These are phyloP conservation scores for Bruguiera gymnorhiza DNA, from an alignment of 345 rosid genomes.

Conservation along the genomic window DNA sequence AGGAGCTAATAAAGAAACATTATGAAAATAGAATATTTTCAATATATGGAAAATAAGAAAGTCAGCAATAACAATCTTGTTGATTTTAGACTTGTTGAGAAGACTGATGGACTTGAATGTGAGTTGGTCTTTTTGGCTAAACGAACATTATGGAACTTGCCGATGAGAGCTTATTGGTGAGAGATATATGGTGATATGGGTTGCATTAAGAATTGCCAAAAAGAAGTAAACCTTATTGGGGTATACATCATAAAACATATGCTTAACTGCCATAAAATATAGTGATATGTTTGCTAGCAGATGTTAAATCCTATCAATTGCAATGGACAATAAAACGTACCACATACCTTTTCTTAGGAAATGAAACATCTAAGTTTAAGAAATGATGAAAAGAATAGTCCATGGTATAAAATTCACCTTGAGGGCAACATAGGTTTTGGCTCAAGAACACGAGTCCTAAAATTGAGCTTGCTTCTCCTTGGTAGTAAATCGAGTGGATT, in stretches of 20 bases:
- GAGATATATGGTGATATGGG: too few relatives aligned
- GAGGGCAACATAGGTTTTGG: slow-evolving; percentile 56
- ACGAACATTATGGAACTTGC: too few relatives aligned
- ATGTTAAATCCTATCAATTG: slow-evolving; percentile 51
- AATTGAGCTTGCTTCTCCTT: slow-evolving; percentile 42
- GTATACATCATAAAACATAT: slow-evolving; percentile 93
- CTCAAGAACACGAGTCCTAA: slow-evolving; percentile 33
- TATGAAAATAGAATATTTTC: too few relatives aligned
- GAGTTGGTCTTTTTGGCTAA: too few relatives aligned
- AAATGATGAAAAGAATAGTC: slow-evolving; percentile 4
- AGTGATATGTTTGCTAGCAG: slow-evolving; percentile 75
- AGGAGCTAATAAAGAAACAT: too few relatives aligned
- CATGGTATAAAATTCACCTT: slow-evolving; percentile 39
- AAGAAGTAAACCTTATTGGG: slow-evolving; percentile 69
- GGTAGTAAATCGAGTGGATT: slow-evolving; percentile 32
- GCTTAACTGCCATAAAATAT: slow-evolving; percentile 98
- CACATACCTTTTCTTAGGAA: slow-evolving; percentile 3
- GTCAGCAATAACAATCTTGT: too few relatives aligned
- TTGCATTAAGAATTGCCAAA: background rate
- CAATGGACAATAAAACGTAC: slow-evolving; percentile 18
- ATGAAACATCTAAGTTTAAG: background rate
- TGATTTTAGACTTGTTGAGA: too few relatives aligned
- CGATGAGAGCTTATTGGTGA: too few relatives aligned
- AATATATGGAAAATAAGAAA: too few relatives aligned
- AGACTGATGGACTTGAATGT: too few relatives aligned